phyloP scores from a whole-genome alignment of 306 rosid species.

The Amphicarpaea edgeworthii region DNA sequence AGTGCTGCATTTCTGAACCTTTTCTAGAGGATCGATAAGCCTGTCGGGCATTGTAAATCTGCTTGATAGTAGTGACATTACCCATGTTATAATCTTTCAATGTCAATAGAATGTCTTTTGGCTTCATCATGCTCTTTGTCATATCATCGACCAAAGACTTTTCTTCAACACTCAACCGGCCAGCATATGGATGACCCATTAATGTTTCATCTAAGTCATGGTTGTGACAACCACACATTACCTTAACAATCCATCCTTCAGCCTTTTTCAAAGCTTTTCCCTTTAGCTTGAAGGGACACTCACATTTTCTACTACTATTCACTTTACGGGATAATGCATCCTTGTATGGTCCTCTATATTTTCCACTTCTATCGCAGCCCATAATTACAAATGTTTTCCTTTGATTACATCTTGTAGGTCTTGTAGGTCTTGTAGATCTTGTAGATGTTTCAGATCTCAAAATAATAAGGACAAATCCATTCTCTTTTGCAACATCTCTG shows the following conservation, averaged over 20 bases:
- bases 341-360: not conserved
- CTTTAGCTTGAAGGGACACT: too few relatives aligned
- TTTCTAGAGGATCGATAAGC: too few relatives aligned
- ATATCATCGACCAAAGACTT: not conserved
- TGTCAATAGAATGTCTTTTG: not conserved
- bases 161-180: not conserved
- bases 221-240: too few relatives aligned
- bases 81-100: not conserved
- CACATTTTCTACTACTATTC: not conserved
- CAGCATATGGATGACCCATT: not conserved
- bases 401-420: not conserved
- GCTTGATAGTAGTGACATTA: too few relatives aligned
- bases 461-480: too few relatives aligned
- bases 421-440: too few relatives aligned
- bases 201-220: not conserved
- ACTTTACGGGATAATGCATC: not conserved
- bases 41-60: too few relatives aligned
- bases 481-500: not conserved
- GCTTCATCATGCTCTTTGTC: not conserved
- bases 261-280: too few relatives aligned
- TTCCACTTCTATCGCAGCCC: constrained; percentile 1
- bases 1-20: not conserved
- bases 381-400: not conserved
- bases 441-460: not conserved
- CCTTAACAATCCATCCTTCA: too few relatives aligned